phyloP scores from a whole-genome alignment of 2,329 filamentous ascomycete genomes.

The Ophiostoma himal-ulmi region DNA sequence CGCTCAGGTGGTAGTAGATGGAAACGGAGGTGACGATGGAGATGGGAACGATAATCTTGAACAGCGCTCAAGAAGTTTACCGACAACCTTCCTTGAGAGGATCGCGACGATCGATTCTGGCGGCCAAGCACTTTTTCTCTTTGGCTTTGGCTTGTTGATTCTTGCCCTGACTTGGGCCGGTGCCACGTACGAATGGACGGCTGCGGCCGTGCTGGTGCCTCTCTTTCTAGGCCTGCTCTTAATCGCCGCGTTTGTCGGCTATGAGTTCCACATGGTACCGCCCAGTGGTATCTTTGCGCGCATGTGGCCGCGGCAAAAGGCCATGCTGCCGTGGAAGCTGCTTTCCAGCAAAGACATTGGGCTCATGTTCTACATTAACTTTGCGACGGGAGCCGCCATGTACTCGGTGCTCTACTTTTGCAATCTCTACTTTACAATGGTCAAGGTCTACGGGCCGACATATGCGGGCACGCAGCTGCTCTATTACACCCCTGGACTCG shows the following conservation, averaged over 20 bases:
- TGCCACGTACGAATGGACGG: constrained; percentile 47
- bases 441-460: constrained; percentile 31
- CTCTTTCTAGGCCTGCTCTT: constrained; percentile 43
- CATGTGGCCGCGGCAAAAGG: constrained; percentile 47
- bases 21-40: no score
- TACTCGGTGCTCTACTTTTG: constrained; percentile 60
- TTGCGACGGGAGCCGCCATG: constrained; percentile 52
- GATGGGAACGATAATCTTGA: background rate
- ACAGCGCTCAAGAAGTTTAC: no score
- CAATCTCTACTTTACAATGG: constrained; percentile 61
- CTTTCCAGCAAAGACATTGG: constrained; percentile 52
- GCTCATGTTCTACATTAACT: constrained; percentile 58
- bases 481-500: constrained; percentile 60
- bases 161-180: constrained; percentile 53
- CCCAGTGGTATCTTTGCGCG: constrained; percentile 43
- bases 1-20: constrained; percentile 33
- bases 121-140: constrained; percentile 52
- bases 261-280: constrained; percentile 50
- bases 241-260: constrained; percentile 40
- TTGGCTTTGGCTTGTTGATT: constrained; percentile 49
- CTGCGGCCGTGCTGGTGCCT: constrained; percentile 44
- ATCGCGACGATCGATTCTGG: constrained; percentile 51
- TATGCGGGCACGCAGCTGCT: constrained; percentile 38
- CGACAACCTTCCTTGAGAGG: constrained; percentile 31
- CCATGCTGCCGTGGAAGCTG: constrained; percentile 56